Evolutionary conservation across 2,329 filamentous ascomycete genomes (phyloP).

Genomic region (Hymenoscyphus fructigenus): DNA sequence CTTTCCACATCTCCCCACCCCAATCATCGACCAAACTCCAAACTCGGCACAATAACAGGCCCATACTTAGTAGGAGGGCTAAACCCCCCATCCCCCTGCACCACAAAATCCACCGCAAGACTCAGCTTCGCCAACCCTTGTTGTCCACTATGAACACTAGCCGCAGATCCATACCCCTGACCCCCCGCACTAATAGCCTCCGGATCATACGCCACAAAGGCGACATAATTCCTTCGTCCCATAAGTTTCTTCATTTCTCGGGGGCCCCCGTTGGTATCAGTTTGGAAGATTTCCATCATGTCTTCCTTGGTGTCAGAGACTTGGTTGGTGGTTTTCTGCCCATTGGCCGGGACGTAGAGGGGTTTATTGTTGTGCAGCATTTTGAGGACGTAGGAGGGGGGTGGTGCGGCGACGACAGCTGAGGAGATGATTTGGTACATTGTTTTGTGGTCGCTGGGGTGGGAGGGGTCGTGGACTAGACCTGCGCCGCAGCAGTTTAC

Average conservation of each 20-base stretch:
- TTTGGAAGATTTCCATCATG: slow-evolving; percentile 99
- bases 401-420: slow-evolving; percentile 86
- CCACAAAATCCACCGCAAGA: slow-evolving; percentile 92
- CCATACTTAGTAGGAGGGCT: slow-evolving; percentile 90
- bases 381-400: slow-evolving; percentile 82
- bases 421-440: slow-evolving; percentile 99
- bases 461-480: slow-evolving; percentile 87
- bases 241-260: slow-evolving; percentile 90
- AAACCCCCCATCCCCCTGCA: slow-evolving; percentile 85
- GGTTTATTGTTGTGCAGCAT: slow-evolving; percentile 94
- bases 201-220: slow-evolving; percentile 91
- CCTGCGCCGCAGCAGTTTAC: slow-evolving; percentile 92
- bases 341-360: slow-evolving; percentile 88
- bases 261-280: slow-evolving; percentile 79
- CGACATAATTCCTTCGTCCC: slow-evolving; percentile 88
- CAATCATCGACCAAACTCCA: slow-evolving; percentile 78
- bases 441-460: slow-evolving; percentile 93
- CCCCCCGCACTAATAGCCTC: slow-evolving; percentile 51
- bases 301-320: slow-evolving; percentile 95
- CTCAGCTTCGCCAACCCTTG: slow-evolving; percentile 67
- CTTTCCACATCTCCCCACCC: slow-evolving; percentile 40
- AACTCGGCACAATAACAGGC: slow-evolving; percentile 87
- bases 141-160: slow-evolving; percentile 37
- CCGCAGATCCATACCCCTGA: slow-evolving; percentile 28
- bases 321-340: slow-evolving; percentile 71